Percentiles rank a stretch among this genome's conserved stretches.
Conservation (phyloP, 75 land plant species). For the Picea sitchensis region DNA sequence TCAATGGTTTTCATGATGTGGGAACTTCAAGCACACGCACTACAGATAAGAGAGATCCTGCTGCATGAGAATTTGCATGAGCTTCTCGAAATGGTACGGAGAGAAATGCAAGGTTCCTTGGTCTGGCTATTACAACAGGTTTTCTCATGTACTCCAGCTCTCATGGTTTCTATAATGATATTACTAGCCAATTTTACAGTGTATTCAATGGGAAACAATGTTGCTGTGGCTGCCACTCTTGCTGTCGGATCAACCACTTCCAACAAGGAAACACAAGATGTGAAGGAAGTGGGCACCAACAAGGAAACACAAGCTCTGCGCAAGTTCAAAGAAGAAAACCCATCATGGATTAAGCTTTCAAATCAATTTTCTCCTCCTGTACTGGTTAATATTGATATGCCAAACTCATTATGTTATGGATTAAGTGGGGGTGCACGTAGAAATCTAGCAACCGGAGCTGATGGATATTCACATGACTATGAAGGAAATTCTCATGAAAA, state of each 20-base stretch:
- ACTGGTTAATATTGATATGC: too few species aligned
- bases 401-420: too few species aligned
- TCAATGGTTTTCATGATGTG: constrained; percentile 34
- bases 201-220: neutral
- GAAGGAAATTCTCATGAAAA: too few species aligned
- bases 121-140: constrained; percentile 51
- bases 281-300: too few species aligned
- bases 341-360: neutral
- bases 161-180: constrained; percentile 37
- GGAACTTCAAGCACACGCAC: constrained; percentile 23
- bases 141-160: constrained; percentile 17
- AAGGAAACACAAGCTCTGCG: too few species aligned
- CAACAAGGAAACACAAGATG: too few species aligned
- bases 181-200: constrained; percentile 20
- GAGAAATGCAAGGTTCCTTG: constrained; percentile 32
- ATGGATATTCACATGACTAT: too few species aligned
- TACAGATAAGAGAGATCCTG: constrained; percentile 8
- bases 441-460: too few species aligned
- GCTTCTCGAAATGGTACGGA: constrained; percentile 21
- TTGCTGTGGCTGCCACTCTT: neutral
- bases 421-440: too few species aligned
- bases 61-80: constrained; percentile 13
- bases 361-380: too few species aligned
- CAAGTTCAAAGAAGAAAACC: neutral
- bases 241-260: neutral